These are phyloP conservation scores for Phytopythium kandeliae DNA, from an alignment of 352 stramenopile genomes.

Conservation along the genomic window DNA sequence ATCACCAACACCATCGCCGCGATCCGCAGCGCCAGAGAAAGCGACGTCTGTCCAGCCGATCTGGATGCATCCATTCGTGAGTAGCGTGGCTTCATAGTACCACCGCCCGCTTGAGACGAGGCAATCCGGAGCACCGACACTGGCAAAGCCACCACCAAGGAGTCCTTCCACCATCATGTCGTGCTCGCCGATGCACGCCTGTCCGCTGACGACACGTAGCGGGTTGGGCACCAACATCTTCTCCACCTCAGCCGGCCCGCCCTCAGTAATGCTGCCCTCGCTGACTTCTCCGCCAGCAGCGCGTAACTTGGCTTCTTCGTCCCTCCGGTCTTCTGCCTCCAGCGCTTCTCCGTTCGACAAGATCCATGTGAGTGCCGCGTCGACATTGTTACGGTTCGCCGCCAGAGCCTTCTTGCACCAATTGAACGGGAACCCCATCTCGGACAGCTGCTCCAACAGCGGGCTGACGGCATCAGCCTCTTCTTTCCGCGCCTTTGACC, in stretches of 20 bases:
- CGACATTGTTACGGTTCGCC: conserved; percentile 87
- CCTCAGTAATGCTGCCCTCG: conserved; percentile 26
- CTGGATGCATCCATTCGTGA: conserved; percentile 92
- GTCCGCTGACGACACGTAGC: conserved; percentile 75
- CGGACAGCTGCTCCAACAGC: conserved; percentile 82
- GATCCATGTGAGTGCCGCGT: conserved; percentile 91
- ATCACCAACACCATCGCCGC: conserved; percentile 91
- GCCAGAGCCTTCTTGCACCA: conserved; percentile 90
- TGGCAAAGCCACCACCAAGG: conserved; percentile 80
- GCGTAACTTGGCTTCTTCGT: conserved; percentile 69
- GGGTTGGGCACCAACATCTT: conserved; percentile 61
- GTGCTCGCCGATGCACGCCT: conserved; percentile 80
- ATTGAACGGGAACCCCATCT: conserved; percentile 92
- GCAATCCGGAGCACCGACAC: conserved; percentile 76
- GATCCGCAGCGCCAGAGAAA: conserved; percentile 82
- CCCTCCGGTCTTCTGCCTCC: conserved; percentile 80
- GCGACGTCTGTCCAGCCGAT: conserved; percentile 91
- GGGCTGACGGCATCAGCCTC: conserved; percentile 64
- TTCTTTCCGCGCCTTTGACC: conserved; percentile 29
- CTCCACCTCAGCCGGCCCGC: conserved; percentile 14
- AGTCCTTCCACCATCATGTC: conserved; percentile 85
- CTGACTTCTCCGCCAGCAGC: conserved; percentile 21
- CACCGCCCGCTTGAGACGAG: conserved; percentile 72
- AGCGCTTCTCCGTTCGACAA: conserved; percentile 88
- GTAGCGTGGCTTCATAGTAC: conserved; percentile 93